Percentiles rank a stretch among this genome's conserved stretches.
These are phyloP conservation scores for Eremomyces bilateralis DNA, from an alignment of 495 filamentous ascomycete genomes.

Conservation along the genomic window DNA sequence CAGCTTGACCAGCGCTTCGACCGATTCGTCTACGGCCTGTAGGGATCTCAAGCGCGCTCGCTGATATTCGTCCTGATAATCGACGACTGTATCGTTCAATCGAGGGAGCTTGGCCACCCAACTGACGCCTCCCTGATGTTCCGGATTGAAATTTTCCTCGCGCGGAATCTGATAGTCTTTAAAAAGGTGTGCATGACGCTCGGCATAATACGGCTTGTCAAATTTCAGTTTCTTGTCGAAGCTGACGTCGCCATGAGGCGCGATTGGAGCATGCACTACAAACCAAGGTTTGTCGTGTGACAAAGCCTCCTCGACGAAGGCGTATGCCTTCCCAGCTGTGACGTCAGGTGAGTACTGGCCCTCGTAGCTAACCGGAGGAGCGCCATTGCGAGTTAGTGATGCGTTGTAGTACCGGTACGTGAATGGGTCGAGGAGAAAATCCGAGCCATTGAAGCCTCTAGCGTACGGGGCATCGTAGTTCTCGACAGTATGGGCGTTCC, in stretches of 20 bases:
- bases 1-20: conserved; percentile 31
- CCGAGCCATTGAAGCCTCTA: conserved; percentile 34
- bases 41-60: conserved; percentile 37
- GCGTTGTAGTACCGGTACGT: conserved; percentile 52
- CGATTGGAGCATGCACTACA: conserved; percentile 40
- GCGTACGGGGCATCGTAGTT: conserved; percentile 25
- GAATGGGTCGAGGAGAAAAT: conserved; percentile 50
- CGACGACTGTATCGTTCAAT: conserved; percentile 31
- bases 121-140: conserved; percentile 31
- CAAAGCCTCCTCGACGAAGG: conserved; percentile 40
- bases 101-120: conserved; percentile 35
- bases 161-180: conserved; percentile 25
- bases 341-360: conserved; percentile 37
- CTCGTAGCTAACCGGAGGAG: conserved; percentile 18
- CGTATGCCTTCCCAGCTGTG: conserved; percentile 36
- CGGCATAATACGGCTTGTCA: conserved; percentile 11
- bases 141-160: conserved; percentile 25
- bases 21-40: conserved; percentile 49
- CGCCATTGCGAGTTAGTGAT: conserved; percentile 40
- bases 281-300: conserved; percentile 36
- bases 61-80: conserved; percentile 49
- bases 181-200: conserved; percentile 26
- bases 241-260: conserved; percentile 39
- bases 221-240: conserved; percentile 10
- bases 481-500: conserved; percentile 27